Evolutionary conservation across 108 stramenopile species (phyloP).

Genomic region (Fistulifera pelliculosa): DNA sequence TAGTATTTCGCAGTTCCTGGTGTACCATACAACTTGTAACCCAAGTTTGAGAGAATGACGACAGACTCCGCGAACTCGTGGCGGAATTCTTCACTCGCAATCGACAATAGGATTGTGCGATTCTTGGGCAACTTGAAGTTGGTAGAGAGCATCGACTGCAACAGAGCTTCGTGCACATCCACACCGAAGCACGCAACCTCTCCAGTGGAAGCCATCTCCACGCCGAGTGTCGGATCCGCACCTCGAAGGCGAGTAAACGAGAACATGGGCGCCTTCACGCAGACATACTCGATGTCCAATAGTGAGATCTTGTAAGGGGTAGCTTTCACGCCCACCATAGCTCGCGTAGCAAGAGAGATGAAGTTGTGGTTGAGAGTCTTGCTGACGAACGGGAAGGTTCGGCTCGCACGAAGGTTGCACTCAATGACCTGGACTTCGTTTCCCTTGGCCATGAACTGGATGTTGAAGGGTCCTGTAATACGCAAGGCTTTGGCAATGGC

Average conservation of each 20-base stretch:
- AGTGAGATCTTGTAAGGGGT: constrained; percentile 89
- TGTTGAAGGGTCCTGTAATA: constrained; percentile 99
- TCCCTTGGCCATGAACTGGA: constrained; percentile 98
- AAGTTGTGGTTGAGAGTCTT: constrained; percentile 98
- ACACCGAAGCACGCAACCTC: constrained; percentile 99
- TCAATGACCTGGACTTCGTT: constrained; percentile 98
- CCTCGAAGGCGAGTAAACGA: constrained; percentile 99
- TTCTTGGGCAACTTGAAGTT: constrained; percentile 94
- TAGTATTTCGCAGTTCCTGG: constrained; percentile 76
- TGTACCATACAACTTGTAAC: constrained; percentile 90
- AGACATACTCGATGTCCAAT: constrained; percentile 95
- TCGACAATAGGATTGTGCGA: constrained; percentile 79
- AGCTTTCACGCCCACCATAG: constrained; percentile 90
- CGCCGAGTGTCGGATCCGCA: constrained; percentile 98
- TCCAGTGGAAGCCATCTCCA: constrained; percentile 99
- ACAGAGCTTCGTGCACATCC: constrained; percentile 90
- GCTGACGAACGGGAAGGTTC: constrained; percentile 99
- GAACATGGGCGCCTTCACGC: constrained; percentile 99
- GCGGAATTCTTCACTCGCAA: constrained; percentile 76
- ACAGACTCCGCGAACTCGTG: constrained; percentile 66
- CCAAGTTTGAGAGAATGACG: constrained; percentile 53
- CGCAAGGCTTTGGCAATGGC: constrained; percentile 87
- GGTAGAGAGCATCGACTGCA: constrained; percentile 86
- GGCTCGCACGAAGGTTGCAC: constrained; percentile 97
- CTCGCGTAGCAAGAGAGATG: constrained; percentile 89